A percentile compares a stretch with the other conserved stretches of the same genome.
Evolutionary conservation across 2,329 filamentous ascomycete species (phyloP).

Genomic region (Neoscytalidium dimidiatum): DNA sequence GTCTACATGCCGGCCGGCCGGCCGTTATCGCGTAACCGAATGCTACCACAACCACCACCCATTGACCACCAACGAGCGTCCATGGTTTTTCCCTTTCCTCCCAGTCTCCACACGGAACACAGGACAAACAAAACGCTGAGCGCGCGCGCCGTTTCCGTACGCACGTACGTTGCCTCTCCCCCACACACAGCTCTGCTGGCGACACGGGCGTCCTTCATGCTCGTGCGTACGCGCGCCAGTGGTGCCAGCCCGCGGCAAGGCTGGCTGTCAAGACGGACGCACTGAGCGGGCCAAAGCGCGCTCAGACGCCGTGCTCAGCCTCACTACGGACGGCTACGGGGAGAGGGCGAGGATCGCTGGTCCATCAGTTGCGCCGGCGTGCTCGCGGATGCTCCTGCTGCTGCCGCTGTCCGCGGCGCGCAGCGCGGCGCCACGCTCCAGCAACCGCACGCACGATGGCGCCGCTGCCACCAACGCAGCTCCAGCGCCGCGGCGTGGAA

Average conservation of each 20-base stretch:
- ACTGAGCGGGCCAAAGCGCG: not conserved
- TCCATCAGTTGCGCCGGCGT: not conserved
- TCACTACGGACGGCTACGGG: not conserved
- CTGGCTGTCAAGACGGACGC: not conserved
- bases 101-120: not conserved
- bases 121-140: not conserved
- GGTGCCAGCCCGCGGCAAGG: slow-evolving; percentile 3
- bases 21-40: not conserved
- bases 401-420: not conserved
- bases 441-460: not conserved
- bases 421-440: not conserved
- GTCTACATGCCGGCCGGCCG: slow-evolving; percentile 1
- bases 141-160: slow-evolving; percentile 2
- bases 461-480: not conserved
- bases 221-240: not conserved
- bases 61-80: not conserved
- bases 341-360: not conserved
- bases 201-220: not conserved
- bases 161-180: slow-evolving; percentile 7
- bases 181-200: slow-evolving; percentile 14
- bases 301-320: slow-evolving; percentile 1
- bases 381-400: not conserved
- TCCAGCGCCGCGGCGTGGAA: not conserved
- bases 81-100: not conserved
- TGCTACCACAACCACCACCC: not conserved